phyloP scores from a whole-genome alignment of 2,329 filamentous ascomycete genomes.

The Myrmaecium sp. region DNA sequence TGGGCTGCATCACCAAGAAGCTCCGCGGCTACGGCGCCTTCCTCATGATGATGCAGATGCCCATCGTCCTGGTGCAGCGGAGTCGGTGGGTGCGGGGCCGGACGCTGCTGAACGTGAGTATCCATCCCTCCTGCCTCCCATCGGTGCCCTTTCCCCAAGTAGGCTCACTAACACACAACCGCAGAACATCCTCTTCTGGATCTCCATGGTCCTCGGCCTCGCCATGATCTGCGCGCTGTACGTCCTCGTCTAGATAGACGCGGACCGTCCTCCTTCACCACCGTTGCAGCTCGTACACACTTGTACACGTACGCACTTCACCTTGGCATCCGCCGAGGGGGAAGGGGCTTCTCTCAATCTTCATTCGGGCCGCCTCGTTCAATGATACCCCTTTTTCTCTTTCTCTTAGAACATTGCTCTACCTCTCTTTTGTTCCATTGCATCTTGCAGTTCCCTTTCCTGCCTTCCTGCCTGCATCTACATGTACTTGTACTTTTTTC shows the following conservation, averaged over 20 bases:
- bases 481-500: too few relatives aligned
- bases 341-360: too few relatives aligned
- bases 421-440: too few relatives aligned
- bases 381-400: too few relatives aligned
- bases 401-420: too few relatives aligned
- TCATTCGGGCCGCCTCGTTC: too few relatives aligned
- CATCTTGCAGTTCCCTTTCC: too few relatives aligned
- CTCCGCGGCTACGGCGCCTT: conserved; percentile 84
- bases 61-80: conserved; percentile 81
- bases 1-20: conserved; percentile 97
- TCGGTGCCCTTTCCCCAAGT: conserved; percentile 3
- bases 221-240: conserved; percentile 22
- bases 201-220: conserved; percentile 73
- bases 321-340: too few relatives aligned
- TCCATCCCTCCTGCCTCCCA: background rate
- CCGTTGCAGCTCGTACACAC: too few relatives aligned
- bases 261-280: too few relatives aligned
- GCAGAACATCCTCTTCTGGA: conserved; percentile 74
- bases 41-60: conserved; percentile 91
- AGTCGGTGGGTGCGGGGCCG: conserved; percentile 58
- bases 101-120: conserved; percentile 52
- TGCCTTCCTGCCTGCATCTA: too few relatives aligned
- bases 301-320: too few relatives aligned
- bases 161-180: conserved; percentile 6
- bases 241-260: conserved; percentile 19